Evolutionary conservation across 2,329 filamentous ascomycete genomes (phyloP), one percentile per base, ranked within the genome.

Genomic region (Polychaeton citri): DNA sequence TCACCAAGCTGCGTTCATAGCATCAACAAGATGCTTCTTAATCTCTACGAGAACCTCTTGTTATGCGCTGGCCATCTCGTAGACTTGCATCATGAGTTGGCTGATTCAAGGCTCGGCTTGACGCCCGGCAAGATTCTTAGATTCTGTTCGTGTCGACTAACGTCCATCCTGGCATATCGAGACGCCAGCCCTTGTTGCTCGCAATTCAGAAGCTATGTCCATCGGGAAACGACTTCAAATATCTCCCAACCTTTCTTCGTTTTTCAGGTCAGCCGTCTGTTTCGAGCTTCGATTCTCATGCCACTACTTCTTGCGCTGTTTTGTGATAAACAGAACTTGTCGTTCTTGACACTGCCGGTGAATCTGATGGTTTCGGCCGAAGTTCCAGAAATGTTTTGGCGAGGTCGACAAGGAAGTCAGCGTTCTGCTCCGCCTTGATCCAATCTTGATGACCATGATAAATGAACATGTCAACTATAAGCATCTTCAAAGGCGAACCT

Each of bases 371-470:
- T n/a, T 24, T 7, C 7, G 21, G 21, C 21, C 21, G 7, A 7
- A 24, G 21, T 7, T 24, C 21, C 21, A 37, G 35, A 17, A 37
- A 9, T 4, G 9, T 13, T 30, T 21, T 21, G 6, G 13, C 28
- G n/a, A 37, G 35, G 10, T 37, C 35, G 6, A 4, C 13, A 8
- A 37, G 19, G 19, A 37, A 37, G 3, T 37, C 35, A 16, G 24
- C 12, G 19, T 37, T 33, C 6, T 24, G 5, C 15, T 5, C 8
- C 8, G 13, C 35, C 6, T 33, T 20, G 15, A 28, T 52, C 45
- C 36, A 61, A 7, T 39, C 35, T n/a, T 39, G 31, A 16, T 37
- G 31, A 4, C 40, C 44, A 21, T 41, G 45, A 19, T 44, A 40
- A 12, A 37, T 34, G 32, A 44, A 45, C 38, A 48, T 47, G 30